These are phyloP conservation scores for Fusarium pseudonygamai DNA, from an alignment of 2,329 filamentous ascomycete species.

Conservation along the genomic window DNA sequence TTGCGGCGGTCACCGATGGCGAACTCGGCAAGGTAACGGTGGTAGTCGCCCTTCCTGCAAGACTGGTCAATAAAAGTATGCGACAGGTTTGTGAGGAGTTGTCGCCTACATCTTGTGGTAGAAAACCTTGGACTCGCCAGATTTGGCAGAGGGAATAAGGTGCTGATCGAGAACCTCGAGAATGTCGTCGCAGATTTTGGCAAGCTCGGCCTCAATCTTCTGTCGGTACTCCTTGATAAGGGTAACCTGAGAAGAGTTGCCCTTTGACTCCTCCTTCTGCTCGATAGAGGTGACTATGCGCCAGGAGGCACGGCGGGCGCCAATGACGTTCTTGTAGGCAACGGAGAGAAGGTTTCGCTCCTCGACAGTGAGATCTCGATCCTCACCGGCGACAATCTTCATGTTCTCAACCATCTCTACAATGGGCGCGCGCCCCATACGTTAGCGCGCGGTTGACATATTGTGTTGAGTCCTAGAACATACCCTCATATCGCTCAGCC, in stretches of 20 bases:
- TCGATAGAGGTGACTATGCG: conserved; percentile 99
- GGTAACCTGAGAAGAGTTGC: conserved; percentile 90
- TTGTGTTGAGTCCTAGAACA: conserved; percentile 21
- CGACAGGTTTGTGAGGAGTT: conserved; percentile 83
- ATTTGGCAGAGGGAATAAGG: conserved; percentile 94
- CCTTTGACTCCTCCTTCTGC: conserved; percentile 99
- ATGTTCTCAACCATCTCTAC: conserved; percentile 98
- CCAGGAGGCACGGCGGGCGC: conserved; percentile 98
- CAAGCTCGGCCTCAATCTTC: conserved; percentile 98
- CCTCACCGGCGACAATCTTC: conserved; percentile 98
- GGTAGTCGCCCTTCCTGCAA: conserved; percentile 93
- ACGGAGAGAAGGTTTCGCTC: conserved; percentile 99
- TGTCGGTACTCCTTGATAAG: conserved; percentile 97
- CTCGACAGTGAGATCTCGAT: conserved; percentile 86
- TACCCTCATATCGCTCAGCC: conserved; percentile 99
- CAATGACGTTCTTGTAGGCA: conserved; percentile 99
- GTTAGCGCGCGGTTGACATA: conserved; percentile 40
- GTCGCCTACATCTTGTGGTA: conserved; percentile 94
- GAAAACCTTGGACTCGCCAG: conserved; percentile 99
- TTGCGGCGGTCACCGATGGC: conserved; percentile 93
- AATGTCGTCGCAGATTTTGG: conserved; percentile 98
- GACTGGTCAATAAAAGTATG: conserved; percentile 61
- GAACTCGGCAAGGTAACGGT: conserved; percentile 95
- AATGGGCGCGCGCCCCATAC: conserved; percentile 68
- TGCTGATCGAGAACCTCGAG: conserved; percentile 92